Conservation (phyloP, 176 grass and related monocot genomes). For the Pontederia paniculata region DNA sequence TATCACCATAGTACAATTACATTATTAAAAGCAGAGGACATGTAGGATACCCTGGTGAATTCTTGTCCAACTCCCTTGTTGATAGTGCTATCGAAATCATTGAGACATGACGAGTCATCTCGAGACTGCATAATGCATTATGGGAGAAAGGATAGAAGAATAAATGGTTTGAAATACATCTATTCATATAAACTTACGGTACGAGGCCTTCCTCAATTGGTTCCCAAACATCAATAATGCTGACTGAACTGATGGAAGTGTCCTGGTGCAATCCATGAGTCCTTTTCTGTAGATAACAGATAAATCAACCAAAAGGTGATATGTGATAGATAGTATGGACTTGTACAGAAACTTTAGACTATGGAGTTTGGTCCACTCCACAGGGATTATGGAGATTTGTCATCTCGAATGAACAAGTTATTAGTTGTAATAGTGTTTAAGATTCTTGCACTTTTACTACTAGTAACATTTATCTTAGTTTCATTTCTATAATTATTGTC, state of each 20-base stretch:
- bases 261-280: slow-evolving; percentile 91
- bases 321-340: no score
- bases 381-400: no score
- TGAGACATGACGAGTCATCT: slow-evolving; percentile 19
- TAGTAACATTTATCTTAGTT: no score
- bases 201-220: slow-evolving; percentile 98
- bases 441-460: no score
- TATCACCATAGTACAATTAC: neutral
- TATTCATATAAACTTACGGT: slow-evolving; percentile 52
- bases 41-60: slow-evolving; percentile 8
- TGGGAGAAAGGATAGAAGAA: neutral
- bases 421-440: no score
- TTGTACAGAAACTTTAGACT: no score
- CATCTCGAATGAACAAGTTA: no score
- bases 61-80: slow-evolving; percentile 15
- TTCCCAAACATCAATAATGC: slow-evolving; percentile 99
- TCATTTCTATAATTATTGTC: no score
- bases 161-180: neutral
- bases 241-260: slow-evolving; percentile 87
- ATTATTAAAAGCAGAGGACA: neutral
- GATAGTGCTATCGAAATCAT: slow-evolving; percentile 18
- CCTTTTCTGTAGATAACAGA: slow-evolving; percentile 60
- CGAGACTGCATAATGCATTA: slow-evolving; percentile 3
- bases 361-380: no score
- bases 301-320: no score